Evolutionary conservation across 2,329 filamentous ascomycete species (phyloP), one percentile per base, ranked within the genome.

Genomic region (Alternaria tenuissima): DNA sequence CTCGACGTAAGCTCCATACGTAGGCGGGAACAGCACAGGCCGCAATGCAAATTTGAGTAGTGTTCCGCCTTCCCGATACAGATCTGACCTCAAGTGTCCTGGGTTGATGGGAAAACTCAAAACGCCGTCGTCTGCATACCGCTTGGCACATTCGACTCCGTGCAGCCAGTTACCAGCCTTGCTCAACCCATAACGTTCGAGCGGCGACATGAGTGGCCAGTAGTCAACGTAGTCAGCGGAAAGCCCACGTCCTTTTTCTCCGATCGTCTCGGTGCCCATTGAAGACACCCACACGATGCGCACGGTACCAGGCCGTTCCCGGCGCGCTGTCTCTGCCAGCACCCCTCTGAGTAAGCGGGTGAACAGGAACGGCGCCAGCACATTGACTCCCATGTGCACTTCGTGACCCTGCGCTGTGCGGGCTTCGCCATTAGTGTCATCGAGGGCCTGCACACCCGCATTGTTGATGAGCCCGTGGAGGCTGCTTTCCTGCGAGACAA

Each of bases 381-480:
- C 74, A 56, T 82, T 81, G 9, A 74, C 77, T 5, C 73, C 80
- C 14, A 81, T 65, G 34, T 79, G 72, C 2, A 60, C 47, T 39
- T 74, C 68, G 41, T 67, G 51, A 7, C 59, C 60, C 46, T 72
- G 65, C 1, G 34, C 52, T 0, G 62, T 68, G 5, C 56, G 56
- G 7, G 55, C 60, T 0, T 68, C 70, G 0, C 7, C 36, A 0
- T 72, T 70, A 1, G 68, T 59, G 2, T 66, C 60, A 4, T 65
- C 65, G 22, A 48, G 43, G 1, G 38, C 49, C 34, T 41, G 36
- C 41, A 80, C 64, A 24, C 76, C 77, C 7, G 73, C 73, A 47
- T 75, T 76, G 55, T 75, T 76, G 51, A 59, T 64, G 5, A 84
- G 70, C 7, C 83, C 75, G 46, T 83, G 74, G 1, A 84, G 74